Conservation (phyloP, 202 grass and related monocot genomes). For the Setaria italica region DNA sequence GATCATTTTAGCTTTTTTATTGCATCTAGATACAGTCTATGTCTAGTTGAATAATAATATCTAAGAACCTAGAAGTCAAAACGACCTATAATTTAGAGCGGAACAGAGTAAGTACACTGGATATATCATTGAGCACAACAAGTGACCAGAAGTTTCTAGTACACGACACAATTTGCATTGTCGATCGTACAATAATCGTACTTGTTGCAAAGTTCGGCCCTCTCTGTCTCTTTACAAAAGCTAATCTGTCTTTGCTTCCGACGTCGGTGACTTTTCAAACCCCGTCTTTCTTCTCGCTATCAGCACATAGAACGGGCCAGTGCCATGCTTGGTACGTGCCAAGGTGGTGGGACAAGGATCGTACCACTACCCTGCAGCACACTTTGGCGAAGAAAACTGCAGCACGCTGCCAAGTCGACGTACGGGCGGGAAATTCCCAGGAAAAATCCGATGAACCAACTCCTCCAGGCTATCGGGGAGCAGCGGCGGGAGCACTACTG, state of each 20-base stretch:
- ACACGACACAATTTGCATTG: background rate
- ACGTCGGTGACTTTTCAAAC: background rate
- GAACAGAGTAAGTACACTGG: no score
- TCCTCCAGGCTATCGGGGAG: no score
- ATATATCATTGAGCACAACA: background rate
- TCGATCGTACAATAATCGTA: background rate
- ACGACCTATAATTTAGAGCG: no score
- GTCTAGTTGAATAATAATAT: no score
- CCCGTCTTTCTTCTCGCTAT: background rate
- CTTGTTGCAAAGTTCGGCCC: background rate
- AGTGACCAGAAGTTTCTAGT: background rate
- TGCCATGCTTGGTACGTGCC: constrained; percentile 14
- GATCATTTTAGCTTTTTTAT: no score
- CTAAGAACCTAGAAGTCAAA: no score
- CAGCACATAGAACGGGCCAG: background rate
- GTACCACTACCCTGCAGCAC: background rate
- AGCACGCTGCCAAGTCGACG: background rate
- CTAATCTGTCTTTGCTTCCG: background rate
- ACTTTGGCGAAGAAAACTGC: background rate
- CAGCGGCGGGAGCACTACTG: background rate
- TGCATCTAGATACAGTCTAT: no score
- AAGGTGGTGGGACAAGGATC: background rate
- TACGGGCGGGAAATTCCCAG: background rate
- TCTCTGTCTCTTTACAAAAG: background rate
- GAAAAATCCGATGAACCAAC: background rate